A percentile compares a stretch with the other conserved stretches of the same genome.
These are phyloP conservation scores for Apostasia shenzhenica DNA, from an alignment of 106 monocot species.

Conservation along the genomic window DNA sequence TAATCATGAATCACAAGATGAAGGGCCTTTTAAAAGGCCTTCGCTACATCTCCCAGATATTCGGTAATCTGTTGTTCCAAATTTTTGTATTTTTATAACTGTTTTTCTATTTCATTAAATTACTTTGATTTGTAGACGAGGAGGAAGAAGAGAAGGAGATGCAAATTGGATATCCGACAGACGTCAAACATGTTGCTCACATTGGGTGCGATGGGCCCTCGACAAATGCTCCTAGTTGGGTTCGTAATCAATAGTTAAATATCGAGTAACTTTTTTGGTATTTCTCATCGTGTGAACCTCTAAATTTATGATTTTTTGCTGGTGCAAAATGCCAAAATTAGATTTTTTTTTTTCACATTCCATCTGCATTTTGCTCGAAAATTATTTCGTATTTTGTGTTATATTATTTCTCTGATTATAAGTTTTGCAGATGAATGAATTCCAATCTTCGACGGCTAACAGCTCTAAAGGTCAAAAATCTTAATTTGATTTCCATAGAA, in stretches of 20 bases:
- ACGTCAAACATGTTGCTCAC: constrained; percentile 30
- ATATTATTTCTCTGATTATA: no score
- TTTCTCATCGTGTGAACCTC: no score
- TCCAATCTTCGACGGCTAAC: constrained; percentile 6
- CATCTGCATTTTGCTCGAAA: no score
- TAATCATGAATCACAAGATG: constrained; percentile 32
- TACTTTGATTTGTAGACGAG: constrained; percentile 4
- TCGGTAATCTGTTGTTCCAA: constrained; percentile 29
- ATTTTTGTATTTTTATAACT: neutral
- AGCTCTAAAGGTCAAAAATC: no score
- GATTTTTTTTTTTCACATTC: no score
- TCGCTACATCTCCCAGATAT: constrained; percentile 64
- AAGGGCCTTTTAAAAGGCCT: constrained; percentile 64
- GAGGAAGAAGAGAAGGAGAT: constrained; percentile 22
- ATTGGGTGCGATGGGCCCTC: constrained; percentile 25
- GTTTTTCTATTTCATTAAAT: neutral
- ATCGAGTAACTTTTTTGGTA: no score
- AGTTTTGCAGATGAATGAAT: constrained; percentile 27
- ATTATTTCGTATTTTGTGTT: no score
- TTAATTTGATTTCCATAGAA: no score
- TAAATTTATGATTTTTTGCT: no score
- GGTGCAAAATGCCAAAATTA: no score
- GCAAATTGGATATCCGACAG: constrained; percentile 24
- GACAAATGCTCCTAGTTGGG: constrained; percentile 13
- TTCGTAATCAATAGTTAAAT: neutral